These are phyloP conservation scores for Thalia dealbata DNA, from an alignment of 176 grass and related monocot species.

Conservation along the genomic window DNA sequence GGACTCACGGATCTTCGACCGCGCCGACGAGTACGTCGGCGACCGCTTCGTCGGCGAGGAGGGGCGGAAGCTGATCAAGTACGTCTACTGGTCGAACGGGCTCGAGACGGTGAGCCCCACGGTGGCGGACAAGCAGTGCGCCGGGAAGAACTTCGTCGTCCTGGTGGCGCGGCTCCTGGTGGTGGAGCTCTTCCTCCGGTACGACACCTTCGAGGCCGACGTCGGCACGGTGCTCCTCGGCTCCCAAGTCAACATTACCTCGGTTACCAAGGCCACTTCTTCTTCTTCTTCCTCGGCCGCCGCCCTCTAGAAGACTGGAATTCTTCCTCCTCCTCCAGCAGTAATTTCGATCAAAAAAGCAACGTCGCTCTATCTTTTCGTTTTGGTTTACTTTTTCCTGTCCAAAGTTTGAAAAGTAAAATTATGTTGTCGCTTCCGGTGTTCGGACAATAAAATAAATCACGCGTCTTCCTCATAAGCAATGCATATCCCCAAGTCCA, in stretches of 20 bases:
- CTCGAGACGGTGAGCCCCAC: conserved; percentile 42
- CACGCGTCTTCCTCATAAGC: too few species aligned
- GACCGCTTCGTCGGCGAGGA: conserved; percentile 60
- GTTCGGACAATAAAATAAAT: too few species aligned
- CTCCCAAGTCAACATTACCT: conserved; percentile 31
- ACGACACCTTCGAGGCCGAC: conserved; percentile 49
- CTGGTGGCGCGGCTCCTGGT: conserved; percentile 57
- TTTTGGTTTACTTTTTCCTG: too few species aligned
- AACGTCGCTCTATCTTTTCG: too few species aligned
- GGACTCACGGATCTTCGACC: conserved; percentile 47
- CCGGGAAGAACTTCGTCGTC: conserved; percentile 54
- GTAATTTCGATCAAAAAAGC: too few species aligned
- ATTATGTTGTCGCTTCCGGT: too few species aligned
- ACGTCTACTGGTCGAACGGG: conserved; percentile 69
- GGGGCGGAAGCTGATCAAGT: conserved; percentile 47
- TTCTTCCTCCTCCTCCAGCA: background rate
- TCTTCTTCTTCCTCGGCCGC: background rate
- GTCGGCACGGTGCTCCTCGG: conserved; percentile 29
- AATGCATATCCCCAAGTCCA: too few species aligned
- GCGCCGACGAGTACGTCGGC: conserved; percentile 36
- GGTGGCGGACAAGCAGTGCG: conserved; percentile 56
- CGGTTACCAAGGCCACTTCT: conserved; percentile 36
- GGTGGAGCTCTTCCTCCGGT: conserved; percentile 58
- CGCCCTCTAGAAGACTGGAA: too few species aligned
- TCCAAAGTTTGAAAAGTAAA: too few species aligned